Evolutionary conservation across 2,329 filamentous ascomycete species (phyloP).

Genomic region (Chaetomium sp.): DNA sequence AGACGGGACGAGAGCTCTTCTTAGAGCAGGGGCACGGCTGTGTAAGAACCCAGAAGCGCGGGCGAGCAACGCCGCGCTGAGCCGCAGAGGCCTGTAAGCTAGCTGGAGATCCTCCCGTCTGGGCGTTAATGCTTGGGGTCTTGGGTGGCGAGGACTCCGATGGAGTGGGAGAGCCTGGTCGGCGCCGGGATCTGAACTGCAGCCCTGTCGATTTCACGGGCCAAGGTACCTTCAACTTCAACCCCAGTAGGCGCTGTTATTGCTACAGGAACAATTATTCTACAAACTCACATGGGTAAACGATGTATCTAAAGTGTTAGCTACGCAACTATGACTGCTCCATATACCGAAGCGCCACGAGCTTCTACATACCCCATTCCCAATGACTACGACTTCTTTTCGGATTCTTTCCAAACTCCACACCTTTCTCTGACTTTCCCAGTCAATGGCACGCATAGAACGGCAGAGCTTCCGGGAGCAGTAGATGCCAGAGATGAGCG

Average conservation of each 20-base stretch:
- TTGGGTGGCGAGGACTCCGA: neutral
- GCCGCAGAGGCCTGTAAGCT: slow-evolving; percentile 5
- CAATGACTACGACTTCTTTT: neutral
- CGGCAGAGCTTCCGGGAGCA: neutral
- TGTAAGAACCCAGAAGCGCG: neutral
- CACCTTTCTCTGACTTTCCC: neutral
- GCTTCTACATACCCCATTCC: neutral
- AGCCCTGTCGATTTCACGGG: neutral
- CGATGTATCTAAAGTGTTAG: neutral
- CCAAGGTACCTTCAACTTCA: neutral
- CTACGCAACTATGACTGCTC: neutral
- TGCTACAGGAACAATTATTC: neutral
- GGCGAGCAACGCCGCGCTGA: slow-evolving; percentile 12
- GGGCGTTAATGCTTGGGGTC: neutral
- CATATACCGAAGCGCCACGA: neutral
- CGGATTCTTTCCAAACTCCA: neutral
- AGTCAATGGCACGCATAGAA: neutral
- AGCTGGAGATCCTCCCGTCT: neutral
- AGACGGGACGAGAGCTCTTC: neutral
- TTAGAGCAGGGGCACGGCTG: neutral
- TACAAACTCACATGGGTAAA: neutral
- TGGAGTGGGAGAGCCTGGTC: neutral
- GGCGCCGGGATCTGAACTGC: neutral
- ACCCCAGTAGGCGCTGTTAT: neutral
- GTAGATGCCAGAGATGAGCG: neutral